Conservation (phyloP, 2,329 filamentous ascomycete genomes). For the Aspergillus intermedius region DNA sequence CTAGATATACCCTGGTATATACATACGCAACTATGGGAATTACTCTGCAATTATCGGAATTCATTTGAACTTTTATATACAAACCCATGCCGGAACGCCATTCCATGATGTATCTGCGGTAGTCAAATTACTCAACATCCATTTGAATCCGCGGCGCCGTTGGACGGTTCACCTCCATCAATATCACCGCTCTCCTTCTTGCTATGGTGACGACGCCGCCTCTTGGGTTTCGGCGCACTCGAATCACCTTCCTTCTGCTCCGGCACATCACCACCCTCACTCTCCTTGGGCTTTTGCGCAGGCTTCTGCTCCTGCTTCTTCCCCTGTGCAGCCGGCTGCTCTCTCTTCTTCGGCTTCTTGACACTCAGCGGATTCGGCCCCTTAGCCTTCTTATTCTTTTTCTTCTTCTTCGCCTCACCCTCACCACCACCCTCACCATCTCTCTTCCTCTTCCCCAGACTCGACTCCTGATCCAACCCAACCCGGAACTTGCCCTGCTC, state of each 20-base stretch:
- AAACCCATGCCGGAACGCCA: constrained; percentile 22
- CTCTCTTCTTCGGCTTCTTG: constrained; percentile 40
- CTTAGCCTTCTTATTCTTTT: constrained; percentile 33
- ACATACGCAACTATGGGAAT: background rate
- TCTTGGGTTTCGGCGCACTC: constrained; percentile 26
- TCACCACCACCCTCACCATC: constrained; percentile 19
- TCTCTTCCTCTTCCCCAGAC: constrained; percentile 29
- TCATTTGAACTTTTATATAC: background rate
- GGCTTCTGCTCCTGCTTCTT: constrained; percentile 15
- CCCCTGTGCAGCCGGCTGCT: constrained; percentile 11
- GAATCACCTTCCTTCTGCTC: constrained; percentile 17
- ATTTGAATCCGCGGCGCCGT: constrained; percentile 11
- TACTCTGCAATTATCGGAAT: background rate
- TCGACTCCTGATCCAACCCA: constrained; percentile 30
- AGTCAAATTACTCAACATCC: constrained; percentile 2
- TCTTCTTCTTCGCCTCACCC: constrained; percentile 26
- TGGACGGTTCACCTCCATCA: constrained; percentile 5
- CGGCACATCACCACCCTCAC: constrained; percentile 14
- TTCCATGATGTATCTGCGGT: constrained; percentile 10
- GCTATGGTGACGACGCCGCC: constrained; percentile 30
- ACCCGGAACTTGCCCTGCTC: constrained; percentile 43
- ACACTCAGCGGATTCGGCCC: constrained; percentile 44
- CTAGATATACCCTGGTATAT: constrained; percentile 1
- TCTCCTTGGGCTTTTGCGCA: constrained; percentile 5
- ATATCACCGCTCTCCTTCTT: constrained; percentile 13